Evolutionary conservation across 371 early-diverging fungal genomes (phyloP).

Genomic region (Apophysomyces elegans): DNA sequence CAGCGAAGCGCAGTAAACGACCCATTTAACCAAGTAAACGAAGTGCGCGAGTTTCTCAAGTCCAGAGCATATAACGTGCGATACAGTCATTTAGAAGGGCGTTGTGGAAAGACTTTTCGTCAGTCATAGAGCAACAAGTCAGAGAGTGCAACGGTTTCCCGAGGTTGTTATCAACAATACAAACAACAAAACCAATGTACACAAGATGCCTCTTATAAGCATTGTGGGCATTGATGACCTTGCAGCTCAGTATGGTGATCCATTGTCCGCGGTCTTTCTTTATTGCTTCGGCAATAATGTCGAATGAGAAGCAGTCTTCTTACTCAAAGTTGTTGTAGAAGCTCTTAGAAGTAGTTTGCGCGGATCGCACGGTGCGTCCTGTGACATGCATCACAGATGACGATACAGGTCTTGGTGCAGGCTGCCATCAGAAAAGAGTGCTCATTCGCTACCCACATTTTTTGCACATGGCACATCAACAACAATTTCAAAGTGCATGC

Average conservation of each 20-base stretch:
- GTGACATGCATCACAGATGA: no score
- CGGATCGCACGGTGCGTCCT: no score
- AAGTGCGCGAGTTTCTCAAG: no score
- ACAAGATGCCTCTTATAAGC: constrained; percentile 7
- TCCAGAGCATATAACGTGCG: no score
- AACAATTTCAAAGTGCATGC: no score
- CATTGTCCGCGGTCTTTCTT: constrained; percentile 1
- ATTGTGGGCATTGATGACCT: constrained; percentile 11
- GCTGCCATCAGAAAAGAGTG: no score
- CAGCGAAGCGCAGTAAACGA: no score
- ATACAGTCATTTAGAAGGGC: no score
- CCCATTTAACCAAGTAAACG: no score
- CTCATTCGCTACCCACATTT: no score
- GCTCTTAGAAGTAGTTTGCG: constrained; percentile 9
- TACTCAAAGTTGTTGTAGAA: constrained; percentile 7
- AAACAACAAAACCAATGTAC: constrained; percentile 13
- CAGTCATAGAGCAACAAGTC: constrained; percentile 5
- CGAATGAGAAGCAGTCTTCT: constrained; percentile 1
- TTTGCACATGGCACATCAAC: no score
- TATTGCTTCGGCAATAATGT: constrained; percentile 14
- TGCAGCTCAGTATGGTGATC: neutral
- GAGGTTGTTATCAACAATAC: constrained; percentile 15
- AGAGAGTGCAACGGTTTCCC: neutral
- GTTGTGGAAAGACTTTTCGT: neutral
- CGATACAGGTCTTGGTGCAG: neutral